phyloP scores from a whole-genome alignment of 2,329 filamentous ascomycete species.

The Venturia asperata region DNA sequence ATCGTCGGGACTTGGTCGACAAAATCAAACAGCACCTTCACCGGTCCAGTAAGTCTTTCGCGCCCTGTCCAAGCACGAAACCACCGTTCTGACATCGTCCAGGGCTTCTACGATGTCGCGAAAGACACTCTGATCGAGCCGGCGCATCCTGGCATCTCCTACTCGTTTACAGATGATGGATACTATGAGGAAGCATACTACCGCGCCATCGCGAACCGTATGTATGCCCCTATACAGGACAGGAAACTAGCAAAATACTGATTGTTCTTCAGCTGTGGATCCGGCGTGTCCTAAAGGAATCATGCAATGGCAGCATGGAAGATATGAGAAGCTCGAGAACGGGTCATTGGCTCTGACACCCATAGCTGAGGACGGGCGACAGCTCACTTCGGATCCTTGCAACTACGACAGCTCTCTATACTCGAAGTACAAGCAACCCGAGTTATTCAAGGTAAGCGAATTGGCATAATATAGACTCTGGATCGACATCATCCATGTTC shows the following conservation, averaged over 20 bases:
- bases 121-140: conserved; percentile 62
- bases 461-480: not conserved
- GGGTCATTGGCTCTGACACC: conserved; percentile 54
- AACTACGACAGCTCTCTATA: conserved; percentile 48
- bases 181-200: conserved; percentile 65
- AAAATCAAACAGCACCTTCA: conserved; percentile 62
- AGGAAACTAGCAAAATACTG: conserved; percentile 21
- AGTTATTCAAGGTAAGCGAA: conserved; percentile 49
- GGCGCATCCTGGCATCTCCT: conserved; percentile 60
- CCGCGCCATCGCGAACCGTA: conserved; percentile 61
- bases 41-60: conserved; percentile 52
- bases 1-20: conserved; percentile 66
- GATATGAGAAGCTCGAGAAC: conserved; percentile 48
- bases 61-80: not conserved
- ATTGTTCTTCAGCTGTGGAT: conserved; percentile 42
- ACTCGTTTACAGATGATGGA: conserved; percentile 63
- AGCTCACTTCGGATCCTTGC: conserved; percentile 60
- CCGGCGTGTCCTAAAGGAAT: conserved; percentile 58
- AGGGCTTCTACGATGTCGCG: conserved; percentile 64
- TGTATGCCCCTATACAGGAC: conserved; percentile 28
- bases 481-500: not conserved
- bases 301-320: conserved; percentile 69
- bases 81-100: conserved; percentile 22
- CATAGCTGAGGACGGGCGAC: conserved; percentile 59
- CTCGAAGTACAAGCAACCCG: conserved; percentile 59